Evolutionary conservation across 177 flowering plant genomes (phyloP).

Genomic region (Vitis hybrid): DNA sequence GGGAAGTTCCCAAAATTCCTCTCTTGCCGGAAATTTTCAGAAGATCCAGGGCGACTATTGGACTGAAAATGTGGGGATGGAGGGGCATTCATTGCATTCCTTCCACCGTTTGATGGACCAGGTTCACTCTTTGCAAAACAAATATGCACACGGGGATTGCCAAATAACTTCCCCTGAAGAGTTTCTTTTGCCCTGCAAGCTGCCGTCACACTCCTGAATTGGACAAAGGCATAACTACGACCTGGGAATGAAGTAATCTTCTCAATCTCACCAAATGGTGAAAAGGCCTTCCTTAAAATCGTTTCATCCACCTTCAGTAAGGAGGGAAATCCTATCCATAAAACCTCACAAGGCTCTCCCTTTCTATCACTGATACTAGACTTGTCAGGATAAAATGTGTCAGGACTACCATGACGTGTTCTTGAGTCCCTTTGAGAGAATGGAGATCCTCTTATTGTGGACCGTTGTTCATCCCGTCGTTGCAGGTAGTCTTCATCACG

Average conservation of each 20-base stretch:
- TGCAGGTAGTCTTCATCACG: conserved; percentile 47
- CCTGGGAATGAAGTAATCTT: conserved; percentile 86
- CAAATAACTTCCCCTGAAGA: conserved; percentile 91
- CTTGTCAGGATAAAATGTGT: conserved; percentile 40
- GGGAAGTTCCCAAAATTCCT: conserved; percentile 33
- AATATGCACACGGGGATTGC: conserved; percentile 88
- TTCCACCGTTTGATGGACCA: conserved; percentile 49
- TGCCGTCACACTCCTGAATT: conserved; percentile 54
- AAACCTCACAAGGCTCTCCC: conserved; percentile 83
- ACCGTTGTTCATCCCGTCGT: conserved; percentile 44
- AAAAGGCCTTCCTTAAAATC: conserved; percentile 63
- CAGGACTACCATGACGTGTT: conserved; percentile 46
- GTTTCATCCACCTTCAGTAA: conserved; percentile 72
- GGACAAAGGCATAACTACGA: conserved; percentile 91
- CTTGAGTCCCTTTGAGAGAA: conserved; percentile 55
- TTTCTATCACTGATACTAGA: conserved; percentile 51
- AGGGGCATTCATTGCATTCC: conserved; percentile 37
- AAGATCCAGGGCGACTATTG: conserved; percentile 35
- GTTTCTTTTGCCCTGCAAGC: conserved; percentile 90
- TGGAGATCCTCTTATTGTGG: conserved; percentile 40
- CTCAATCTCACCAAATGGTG: conserved; percentile 89
- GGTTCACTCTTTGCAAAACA: conserved; percentile 79
- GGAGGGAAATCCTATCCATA: conserved; percentile 93
- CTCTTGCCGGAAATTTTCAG: conserved; percentile 38
- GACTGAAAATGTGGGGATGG: conserved; percentile 45